Evolutionary conservation across 371 early-diverging fungal genomes (phyloP).

Genomic region (Choanephora cucurbitarum): DNA sequence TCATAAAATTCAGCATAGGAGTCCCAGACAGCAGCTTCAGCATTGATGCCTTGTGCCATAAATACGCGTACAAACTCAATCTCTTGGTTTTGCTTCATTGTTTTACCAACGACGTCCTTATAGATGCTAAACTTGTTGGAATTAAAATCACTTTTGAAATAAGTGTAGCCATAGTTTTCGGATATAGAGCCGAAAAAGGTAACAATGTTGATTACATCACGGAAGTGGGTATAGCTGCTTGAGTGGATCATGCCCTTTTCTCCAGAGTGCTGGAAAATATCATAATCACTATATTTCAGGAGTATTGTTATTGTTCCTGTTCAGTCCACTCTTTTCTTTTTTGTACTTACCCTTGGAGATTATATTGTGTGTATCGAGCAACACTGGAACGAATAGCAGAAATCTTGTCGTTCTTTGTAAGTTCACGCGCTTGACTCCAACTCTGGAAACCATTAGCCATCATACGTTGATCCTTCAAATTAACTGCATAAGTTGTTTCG

Average conservation of each 20-base stretch:
- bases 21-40: slow-evolving; percentile 52
- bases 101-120: slow-evolving; percentile 51
- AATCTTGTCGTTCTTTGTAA: slow-evolving; percentile 32
- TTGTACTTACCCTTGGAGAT: slow-evolving; percentile 50
- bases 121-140: slow-evolving; percentile 42
- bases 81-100: slow-evolving; percentile 20
- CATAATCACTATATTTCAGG: slow-evolving; percentile 46
- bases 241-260: slow-evolving; percentile 58
- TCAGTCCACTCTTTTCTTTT: slow-evolving; percentile 13
- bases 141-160: slow-evolving; percentile 53
- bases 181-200: slow-evolving; percentile 57
- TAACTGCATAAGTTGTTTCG: slow-evolving; percentile 31
- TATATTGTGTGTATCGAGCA: slow-evolving; percentile 45
- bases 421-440: slow-evolving; percentile 55
- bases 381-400: slow-evolving; percentile 38
- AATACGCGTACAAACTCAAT: slow-evolving; percentile 36
- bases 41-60: slow-evolving; percentile 34
- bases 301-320: slow-evolving; percentile 18
- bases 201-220: slow-evolving; percentile 42
- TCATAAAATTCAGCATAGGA: slow-evolving; percentile 42
- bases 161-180: slow-evolving; percentile 56
- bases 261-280: slow-evolving; percentile 54
- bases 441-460: slow-evolving; percentile 63
- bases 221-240: slow-evolving; percentile 55
- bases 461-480: slow-evolving; percentile 40